Conservation (phyloP, 164 flowering plant genomes). For the Stephania cephalantha region DNA sequence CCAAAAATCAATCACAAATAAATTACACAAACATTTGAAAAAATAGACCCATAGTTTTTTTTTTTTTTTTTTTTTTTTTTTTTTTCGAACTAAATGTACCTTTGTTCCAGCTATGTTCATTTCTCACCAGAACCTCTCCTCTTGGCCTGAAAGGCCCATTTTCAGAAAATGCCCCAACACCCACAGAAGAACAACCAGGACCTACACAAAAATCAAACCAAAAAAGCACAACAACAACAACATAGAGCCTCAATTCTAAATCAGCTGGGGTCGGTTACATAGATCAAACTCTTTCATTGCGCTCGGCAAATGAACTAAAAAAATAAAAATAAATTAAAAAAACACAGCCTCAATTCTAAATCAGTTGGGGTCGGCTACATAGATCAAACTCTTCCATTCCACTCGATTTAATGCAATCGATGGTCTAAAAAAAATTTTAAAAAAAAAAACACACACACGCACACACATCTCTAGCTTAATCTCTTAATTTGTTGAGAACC, state of each 20-base stretch:
- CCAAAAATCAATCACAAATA: neutral
- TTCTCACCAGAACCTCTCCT: slow-evolving; percentile 34
- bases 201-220: slow-evolving; percentile 18
- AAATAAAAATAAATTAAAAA: no score
- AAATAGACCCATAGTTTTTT: no score
- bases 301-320: no score
- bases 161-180: slow-evolving; percentile 49
- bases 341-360: no score
- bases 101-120: slow-evolving; percentile 52
- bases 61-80: no score
- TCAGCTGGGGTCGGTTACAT: no score
- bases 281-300: no score
- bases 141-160: slow-evolving; percentile 56
- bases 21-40: no score
- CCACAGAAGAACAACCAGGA: slow-evolving; percentile 58
- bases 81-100: slow-evolving; percentile 20
- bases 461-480: neutral
- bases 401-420: no score
- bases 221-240: neutral
- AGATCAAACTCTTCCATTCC: no score
- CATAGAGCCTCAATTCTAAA: no score
- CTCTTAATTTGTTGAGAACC: neutral
- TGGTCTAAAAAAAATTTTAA: neutral
- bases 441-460: neutral
- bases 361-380: no score